Evolutionary conservation across 2,329 filamentous ascomycete genomes (phyloP), one percentile per base, ranked within the genome.

Genomic region (Aureobasidium sp.): DNA sequence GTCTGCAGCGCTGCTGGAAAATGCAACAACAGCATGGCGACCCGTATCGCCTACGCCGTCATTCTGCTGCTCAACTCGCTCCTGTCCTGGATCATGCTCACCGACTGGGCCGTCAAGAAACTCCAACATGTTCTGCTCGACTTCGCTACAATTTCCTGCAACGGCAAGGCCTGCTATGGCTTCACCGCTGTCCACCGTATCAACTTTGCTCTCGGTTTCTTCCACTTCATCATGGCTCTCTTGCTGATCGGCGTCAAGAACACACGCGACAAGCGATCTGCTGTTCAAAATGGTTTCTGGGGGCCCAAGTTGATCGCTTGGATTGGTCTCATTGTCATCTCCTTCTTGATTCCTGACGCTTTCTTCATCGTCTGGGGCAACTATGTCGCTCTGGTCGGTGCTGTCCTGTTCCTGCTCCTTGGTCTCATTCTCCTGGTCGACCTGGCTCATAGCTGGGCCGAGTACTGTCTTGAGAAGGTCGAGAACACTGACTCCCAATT

Each of bases 281-380:
- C 85, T 21, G 83, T 99, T 59, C 94, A 99, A 73, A 99, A 99
- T 77, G 94, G 93, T n/a, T 99, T 91, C 76, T 99, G 94, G 94
- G 94, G 92, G 1, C 94, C 94, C 49, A 99, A 99, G 78, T 82
- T 99, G 62, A 84, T 97, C 63, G 85, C 86, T 58, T 99, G 94
- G 94, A 72, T 97, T 54, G 85, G 81, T 14, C 84, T 97, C 67
- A 86, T 97, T 63, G 90, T 97, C 63, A 73, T 96, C 62, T 96
- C 92, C 30, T 99, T 97, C 79, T 85, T 99, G 70, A 97, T 99
- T 62, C 94, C 94, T 16, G 93, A 99, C 71, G 81, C 80, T 32
- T 97, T 99, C 81, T 97, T 97, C 78, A 85, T 96, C 70, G 85
- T 95, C 66, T 99, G 91, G 87, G 94, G 94, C 65, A 95, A 96